Conservation (phyloP, 1,139 yeast species). For the Candida glucosophila region DNA sequence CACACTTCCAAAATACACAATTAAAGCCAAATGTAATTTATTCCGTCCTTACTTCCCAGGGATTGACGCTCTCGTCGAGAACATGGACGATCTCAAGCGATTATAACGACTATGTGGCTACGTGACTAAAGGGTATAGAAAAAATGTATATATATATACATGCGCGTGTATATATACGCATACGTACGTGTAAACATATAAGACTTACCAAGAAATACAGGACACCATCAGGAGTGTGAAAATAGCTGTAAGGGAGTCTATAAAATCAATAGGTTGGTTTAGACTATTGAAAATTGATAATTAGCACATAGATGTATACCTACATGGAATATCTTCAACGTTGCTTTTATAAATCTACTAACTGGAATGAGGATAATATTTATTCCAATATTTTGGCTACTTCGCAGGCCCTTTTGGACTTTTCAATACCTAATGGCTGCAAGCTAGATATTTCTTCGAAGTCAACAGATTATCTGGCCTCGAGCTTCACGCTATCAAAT, state of each 20-base stretch:
- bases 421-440: constrained; percentile 63
- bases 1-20: constrained; percentile 16
- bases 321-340: constrained; percentile 80
- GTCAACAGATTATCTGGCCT: constrained; percentile 64
- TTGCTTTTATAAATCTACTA: constrained; percentile 59
- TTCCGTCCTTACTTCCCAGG: constrained; percentile 40
- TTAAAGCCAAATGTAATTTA: constrained; percentile 46
- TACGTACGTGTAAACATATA: too few species aligned
- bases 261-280: too few species aligned
- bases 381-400: constrained; percentile 68
- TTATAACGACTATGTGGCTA: too few species aligned
- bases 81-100: constrained; percentile 27
- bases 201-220: too few species aligned
- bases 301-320: constrained; percentile 45
- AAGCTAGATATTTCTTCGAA: constrained; percentile 64
- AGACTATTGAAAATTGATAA: too few species aligned
- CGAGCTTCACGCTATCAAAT: constrained; percentile 67
- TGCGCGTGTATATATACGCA: too few species aligned
- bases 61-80: constrained; percentile 32
- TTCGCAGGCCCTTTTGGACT: constrained; percentile 63
- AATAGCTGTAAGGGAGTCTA: too few species aligned
- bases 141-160: too few species aligned
- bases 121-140: too few species aligned
- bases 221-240: too few species aligned
- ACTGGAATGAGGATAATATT: constrained; percentile 73